Evolutionary conservation across 1,284 basidiomycete species (phyloP).

Genomic region (Flammula alnicola): DNA sequence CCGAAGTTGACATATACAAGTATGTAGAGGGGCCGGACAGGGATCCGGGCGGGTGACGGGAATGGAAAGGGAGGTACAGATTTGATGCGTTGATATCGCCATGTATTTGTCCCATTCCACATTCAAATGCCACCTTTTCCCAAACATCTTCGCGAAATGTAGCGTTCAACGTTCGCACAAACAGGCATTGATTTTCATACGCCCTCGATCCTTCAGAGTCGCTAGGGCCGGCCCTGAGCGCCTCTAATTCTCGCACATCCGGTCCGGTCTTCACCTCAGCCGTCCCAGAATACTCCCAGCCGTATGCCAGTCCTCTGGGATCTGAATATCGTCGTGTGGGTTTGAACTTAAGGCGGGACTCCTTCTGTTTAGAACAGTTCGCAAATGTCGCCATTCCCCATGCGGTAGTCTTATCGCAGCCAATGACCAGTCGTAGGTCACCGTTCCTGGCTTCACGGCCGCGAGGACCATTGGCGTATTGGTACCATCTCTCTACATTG

Average conservation of each 20-base stretch:
- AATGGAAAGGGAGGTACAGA: no score
- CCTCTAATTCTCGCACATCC: not conserved
- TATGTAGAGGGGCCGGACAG: no score
- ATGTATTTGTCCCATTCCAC: no score
- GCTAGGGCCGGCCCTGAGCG: not conserved
- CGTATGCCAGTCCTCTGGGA: not conserved
- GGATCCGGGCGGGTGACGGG: no score
- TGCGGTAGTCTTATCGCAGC: constrained; percentile 21
- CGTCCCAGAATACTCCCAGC: not conserved
- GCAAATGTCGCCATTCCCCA: constrained; percentile 22
- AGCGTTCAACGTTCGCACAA: not conserved
- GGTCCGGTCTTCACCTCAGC: not conserved
- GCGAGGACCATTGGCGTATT: constrained; percentile 11
- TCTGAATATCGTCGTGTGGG: not conserved
- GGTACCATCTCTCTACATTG: constrained; percentile 22
- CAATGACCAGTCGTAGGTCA: constrained; percentile 19
- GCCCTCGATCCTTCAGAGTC: not conserved
- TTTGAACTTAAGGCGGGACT: not conserved
- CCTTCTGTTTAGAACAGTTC: not conserved
- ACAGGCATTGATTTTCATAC: not conserved
- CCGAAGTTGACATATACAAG: no score
- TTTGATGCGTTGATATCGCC: no score
- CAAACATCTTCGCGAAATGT: not conserved
- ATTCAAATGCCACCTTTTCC: no score
- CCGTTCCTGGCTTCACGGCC: constrained; percentile 15